Percentiles rank a stretch among this genome's conserved stretches.
phyloP scores from a whole-genome alignment of 2,329 filamentous ascomycete genomes.

The Pestalotiopsis sp. region DNA sequence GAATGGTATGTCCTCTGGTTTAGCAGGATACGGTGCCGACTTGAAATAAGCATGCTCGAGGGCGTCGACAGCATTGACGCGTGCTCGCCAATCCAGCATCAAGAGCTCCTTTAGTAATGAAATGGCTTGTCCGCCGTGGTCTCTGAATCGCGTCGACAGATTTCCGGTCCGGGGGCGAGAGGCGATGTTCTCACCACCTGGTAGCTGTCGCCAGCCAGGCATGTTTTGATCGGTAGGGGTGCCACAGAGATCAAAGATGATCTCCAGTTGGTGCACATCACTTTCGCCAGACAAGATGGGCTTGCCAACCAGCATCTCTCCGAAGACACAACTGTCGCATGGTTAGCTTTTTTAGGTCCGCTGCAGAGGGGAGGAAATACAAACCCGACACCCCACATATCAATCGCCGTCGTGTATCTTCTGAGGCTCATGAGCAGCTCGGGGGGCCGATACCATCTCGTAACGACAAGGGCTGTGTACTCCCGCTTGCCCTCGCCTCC shows the following conservation, averaged over 20 bases:
- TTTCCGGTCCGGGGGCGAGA: slow-evolving; percentile 65
- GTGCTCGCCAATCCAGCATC: slow-evolving; percentile 83
- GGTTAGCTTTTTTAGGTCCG: slow-evolving; percentile 9
- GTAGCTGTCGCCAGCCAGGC: slow-evolving; percentile 85
- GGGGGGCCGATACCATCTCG: slow-evolving; percentile 93
- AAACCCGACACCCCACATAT: slow-evolving; percentile 97
- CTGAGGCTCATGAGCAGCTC: slow-evolving; percentile 87
- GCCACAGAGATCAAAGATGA: slow-evolving; percentile 92
- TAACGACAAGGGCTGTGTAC: slow-evolving; percentile 96
- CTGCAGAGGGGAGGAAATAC: slow-evolving; percentile 31
- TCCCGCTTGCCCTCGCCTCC: slow-evolving; percentile 85
- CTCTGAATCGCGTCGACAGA: slow-evolving; percentile 73
- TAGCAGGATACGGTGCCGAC: slow-evolving; percentile 74
- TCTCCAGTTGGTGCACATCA: slow-evolving; percentile 84
- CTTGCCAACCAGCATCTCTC: slow-evolving; percentile 93
- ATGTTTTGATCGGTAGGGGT: slow-evolving; percentile 87
- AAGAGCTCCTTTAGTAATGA: slow-evolving; percentile 81
- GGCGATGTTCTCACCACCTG: slow-evolving; percentile 76
- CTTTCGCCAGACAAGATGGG: slow-evolving; percentile 90
- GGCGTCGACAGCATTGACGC: slow-evolving; percentile 93
- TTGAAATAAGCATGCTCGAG: slow-evolving; percentile 91
- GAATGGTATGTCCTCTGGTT: slow-evolving; percentile 81
- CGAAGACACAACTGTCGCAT: slow-evolving; percentile 82
- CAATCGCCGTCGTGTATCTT: slow-evolving; percentile 94
- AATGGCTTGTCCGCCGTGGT: slow-evolving; percentile 72